Evolutionary conservation across 164 flowering plant genomes (phyloP).

Genomic region (Aristolochia contorta): DNA sequence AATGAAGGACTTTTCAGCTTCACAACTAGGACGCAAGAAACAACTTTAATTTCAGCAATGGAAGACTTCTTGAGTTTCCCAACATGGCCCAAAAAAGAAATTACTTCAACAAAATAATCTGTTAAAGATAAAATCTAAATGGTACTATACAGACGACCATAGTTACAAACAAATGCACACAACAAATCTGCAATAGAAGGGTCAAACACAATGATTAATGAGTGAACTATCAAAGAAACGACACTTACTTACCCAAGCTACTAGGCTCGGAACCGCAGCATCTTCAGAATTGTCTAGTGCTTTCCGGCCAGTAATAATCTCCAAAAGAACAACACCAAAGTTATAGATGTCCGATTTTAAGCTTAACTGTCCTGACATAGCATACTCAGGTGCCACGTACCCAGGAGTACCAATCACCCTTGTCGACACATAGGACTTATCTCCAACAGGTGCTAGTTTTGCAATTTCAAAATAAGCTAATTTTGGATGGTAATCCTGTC

Average conservation of each 20-base stretch:
- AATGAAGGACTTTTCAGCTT: too few species aligned
- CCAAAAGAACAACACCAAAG: slow-evolving; percentile 2
- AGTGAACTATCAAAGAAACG: background rate
- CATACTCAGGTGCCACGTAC: background rate
- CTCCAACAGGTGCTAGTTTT: background rate
- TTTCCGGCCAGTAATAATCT: slow-evolving; percentile 1
- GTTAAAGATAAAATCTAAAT: background rate
- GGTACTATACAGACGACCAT: background rate
- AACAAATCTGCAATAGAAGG: background rate
- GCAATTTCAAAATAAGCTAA: background rate
- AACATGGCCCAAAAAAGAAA: background rate
- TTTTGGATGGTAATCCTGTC: slow-evolving; percentile 1
- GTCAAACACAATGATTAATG: too few species aligned
- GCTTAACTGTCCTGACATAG: background rate
- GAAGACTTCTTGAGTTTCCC: too few species aligned
- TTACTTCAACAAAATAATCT: background rate
- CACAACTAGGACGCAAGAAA: too few species aligned
- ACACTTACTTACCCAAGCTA: background rate
- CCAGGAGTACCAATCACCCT: background rate
- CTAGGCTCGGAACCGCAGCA: background rate
- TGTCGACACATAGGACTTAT: background rate
- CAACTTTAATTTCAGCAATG: too few species aligned
- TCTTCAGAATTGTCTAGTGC: background rate
- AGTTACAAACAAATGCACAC: background rate
- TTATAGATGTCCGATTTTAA: background rate